These are phyloP conservation scores for Phytophthora pinifolia DNA, from an alignment of 352 stramenopile genomes.

Conservation along the genomic window DNA sequence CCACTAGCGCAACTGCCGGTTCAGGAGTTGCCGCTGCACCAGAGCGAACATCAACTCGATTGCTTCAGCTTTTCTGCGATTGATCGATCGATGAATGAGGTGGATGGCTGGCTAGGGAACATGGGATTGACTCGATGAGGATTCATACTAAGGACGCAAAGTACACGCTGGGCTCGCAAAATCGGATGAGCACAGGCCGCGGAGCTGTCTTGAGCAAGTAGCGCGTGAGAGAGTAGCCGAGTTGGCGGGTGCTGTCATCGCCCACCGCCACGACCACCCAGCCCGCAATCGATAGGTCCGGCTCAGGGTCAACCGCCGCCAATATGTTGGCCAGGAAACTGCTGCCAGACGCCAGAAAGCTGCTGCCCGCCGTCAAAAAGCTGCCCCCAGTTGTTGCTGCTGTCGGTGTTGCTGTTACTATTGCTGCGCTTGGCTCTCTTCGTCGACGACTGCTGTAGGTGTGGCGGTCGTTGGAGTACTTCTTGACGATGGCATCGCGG, in stretches of 20 bases:
- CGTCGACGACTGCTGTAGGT: conserved; percentile 41
- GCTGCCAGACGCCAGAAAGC: conserved; percentile 27
- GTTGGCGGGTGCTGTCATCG: conserved; percentile 62
- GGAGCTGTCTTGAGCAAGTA: conserved; percentile 72
- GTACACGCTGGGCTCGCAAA: conserved; percentile 78
- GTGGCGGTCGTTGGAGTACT: conserved; percentile 45
- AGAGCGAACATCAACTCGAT: not conserved
- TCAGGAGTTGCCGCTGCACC: conserved; percentile 4
- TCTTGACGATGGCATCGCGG: conserved; percentile 67
- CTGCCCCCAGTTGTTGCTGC: conserved; percentile 13
- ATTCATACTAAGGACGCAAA: conserved; percentile 57
- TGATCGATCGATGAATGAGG: conserved; percentile 4
- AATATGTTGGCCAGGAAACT: conserved; percentile 27
- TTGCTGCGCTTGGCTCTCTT: conserved; percentile 17
- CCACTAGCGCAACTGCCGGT: not conserved
- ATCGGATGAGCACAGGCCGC: conserved; percentile 65
- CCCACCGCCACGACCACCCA: conserved; percentile 76
- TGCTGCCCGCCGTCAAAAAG: conserved; percentile 22
- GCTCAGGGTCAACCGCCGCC: conserved; percentile 20
- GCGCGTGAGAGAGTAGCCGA: conserved; percentile 64
- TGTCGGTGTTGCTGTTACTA: conserved; percentile 4
- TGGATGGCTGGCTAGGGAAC: not conserved
- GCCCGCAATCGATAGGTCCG: conserved; percentile 38
- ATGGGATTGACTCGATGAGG: not conserved
- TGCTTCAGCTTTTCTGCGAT: conserved; percentile 7